Evolutionary conservation across 1,284 basidiomycete genomes (phyloP), one percentile per base, ranked within the genome.

Genomic region (Boletus mariae): DNA sequence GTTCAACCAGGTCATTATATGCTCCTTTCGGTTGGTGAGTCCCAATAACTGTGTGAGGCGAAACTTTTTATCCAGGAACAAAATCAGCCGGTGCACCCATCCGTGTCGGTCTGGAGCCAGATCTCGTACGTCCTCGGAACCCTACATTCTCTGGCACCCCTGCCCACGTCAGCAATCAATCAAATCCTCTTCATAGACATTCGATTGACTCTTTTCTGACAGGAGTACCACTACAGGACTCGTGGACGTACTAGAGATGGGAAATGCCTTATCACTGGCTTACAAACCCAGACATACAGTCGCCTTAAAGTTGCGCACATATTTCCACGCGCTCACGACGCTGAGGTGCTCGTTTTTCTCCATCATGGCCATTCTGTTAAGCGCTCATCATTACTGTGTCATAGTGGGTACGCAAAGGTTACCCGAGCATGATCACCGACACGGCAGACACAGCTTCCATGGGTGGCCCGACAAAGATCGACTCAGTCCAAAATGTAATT

Each of bases 401-500:
- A 43, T 41, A 60, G 59, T 63, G 61, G 62, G 45, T 48, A 15
- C 34, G 52, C 6, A 53, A 53, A 37, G 58, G 54, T 25, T 58
- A 53, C 47, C 49, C 54, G 5, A 49, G 43, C 26, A 46, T 49
- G 15, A 58, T 58, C 42, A 63, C 56, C 17, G 56, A 59, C 44
- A 37, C 43, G 5, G 28, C 25, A 7, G 25, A 42, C 41, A 13
- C 4, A 8, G 23, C 41, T 26, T 13, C 1, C 2, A 29, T 31
- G 28, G 26, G 28, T 44, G 42, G 42, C 15, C 28, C 42, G 9
- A 44, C 26, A 31, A 29, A 44, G n/a, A 56, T 59, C 11, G 58
- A 57, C 34, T 61, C 59, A 1, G 41, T 64, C 11, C 62, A 63
- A 45, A 63, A 64, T 51, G 38, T 61, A 37, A 55, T 63, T 35